Base-by-base conservation (phyloP, 176 grass and related monocot genomes). In the Chloris gayana region DNA sequence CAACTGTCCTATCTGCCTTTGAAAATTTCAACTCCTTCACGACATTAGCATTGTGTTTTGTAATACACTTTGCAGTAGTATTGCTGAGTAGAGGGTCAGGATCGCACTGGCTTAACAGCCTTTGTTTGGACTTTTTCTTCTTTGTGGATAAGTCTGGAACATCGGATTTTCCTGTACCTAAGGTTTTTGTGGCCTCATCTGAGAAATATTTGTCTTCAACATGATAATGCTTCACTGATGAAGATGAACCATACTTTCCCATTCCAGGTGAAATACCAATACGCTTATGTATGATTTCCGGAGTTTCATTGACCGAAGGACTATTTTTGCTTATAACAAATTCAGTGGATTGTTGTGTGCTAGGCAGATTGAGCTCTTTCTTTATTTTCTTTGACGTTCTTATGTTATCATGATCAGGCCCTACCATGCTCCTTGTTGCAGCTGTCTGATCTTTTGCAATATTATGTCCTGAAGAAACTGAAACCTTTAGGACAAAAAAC, bases 371-470 rank as follows among this genome's bases (percentile, higher is more conserved):
- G 35, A 50, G 51, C 67, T 71, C 79, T 70, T 86, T 88, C 76
- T 94, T 91, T 26, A 81, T 29, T 81, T 91, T 88, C 82, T 91
- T 94, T 80, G 80, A 80, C 74, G 83, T 45, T 59, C 80, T 86
- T 66, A 37, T 12, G 44, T 78, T 82, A 88, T 84, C 72, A 39
- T 66, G 73, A 82, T 73, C 80, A 91, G 64, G 51, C 6, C 29
- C 69, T 61, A 59, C 56, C 59, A 65, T 84, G 65, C 65, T 77
- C 62, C 83, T 88, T 30, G 38, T 86, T 86, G 54, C 84, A 82
- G 86, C 71, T 41, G 18, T 54, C 47, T 27, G 24, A 51, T 60
- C 77, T 88, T 77, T 83, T 78, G 29, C 75, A 86, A 73, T 24
- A 73, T 37, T 68, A 81, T 70, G 51, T 37, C 83, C 91, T 94